These are phyloP conservation scores for Phytophthora brassicae DNA, from an alignment of 352 stramenopile genomes.

Conservation along the genomic window DNA sequence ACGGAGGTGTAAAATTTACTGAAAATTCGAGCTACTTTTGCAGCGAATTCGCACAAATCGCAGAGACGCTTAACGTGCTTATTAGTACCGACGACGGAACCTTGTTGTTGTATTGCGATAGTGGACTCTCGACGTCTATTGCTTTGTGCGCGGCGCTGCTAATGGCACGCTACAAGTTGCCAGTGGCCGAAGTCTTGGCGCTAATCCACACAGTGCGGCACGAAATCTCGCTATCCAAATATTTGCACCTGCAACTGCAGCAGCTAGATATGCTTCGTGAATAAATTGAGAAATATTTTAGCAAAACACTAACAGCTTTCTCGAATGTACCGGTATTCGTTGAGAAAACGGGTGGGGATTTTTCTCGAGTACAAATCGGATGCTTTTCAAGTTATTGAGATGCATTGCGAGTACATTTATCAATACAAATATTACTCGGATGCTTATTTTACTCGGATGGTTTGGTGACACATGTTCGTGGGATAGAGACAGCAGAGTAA, in stretches of 20 bases:
- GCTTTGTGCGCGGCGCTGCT: conserved; percentile 37
- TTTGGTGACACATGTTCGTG: too few species aligned
- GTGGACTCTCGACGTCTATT: conserved; percentile 29
- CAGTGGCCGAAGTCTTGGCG: conserved; percentile 24
- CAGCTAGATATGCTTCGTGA: conserved; percentile 16
- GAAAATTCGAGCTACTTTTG: conserved; percentile 4
- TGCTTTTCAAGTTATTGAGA: too few species aligned
- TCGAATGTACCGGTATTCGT: too few species aligned
- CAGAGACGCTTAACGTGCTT: not conserved
- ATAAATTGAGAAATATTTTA: conserved; percentile 45
- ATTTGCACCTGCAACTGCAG: conserved; percentile 13
- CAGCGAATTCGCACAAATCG: conserved; percentile 3
- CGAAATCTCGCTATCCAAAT: conserved; percentile 12
- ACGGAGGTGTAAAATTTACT: conserved; percentile 6
- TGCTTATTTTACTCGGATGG: too few species aligned
- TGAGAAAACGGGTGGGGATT: too few species aligned
- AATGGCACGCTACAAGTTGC: conserved; percentile 35
- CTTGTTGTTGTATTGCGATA: conserved; percentile 43
- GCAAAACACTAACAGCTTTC: too few species aligned
- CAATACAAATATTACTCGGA: too few species aligned
- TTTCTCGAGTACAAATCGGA: too few species aligned
- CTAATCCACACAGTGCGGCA: conserved; percentile 11
- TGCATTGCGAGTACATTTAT: too few species aligned
- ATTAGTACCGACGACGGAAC: not conserved
- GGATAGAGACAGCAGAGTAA: too few species aligned